phyloP scores from a whole-genome alignment of 2,329 filamentous ascomycete genomes.

The Chrysosporium queenslandicum region DNA sequence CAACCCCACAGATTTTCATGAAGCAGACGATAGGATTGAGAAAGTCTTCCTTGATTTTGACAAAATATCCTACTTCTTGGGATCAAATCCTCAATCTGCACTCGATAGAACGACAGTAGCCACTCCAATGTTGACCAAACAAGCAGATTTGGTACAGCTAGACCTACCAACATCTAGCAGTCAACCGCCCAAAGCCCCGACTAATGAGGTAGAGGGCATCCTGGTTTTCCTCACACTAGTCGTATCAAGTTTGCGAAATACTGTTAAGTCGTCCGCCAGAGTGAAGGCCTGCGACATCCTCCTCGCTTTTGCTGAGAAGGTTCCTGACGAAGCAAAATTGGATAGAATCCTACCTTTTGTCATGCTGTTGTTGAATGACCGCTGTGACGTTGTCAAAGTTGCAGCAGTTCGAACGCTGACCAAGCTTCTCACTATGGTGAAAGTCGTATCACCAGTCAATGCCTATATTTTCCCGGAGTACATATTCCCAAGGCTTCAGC shows the following conservation, averaged over 20 bases:
- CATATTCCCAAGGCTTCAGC: slow-evolving; percentile 50
- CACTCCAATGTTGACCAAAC: slow-evolving; percentile 28
- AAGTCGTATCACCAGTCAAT: slow-evolving; percentile 68
- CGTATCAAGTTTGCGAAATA: slow-evolving; percentile 79
- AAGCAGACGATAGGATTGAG: slow-evolving; percentile 89
- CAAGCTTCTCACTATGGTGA: slow-evolving; percentile 76
- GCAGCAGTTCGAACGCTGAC: slow-evolving; percentile 78
- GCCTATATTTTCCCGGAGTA: slow-evolving; percentile 59
- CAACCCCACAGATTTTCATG: slow-evolving; percentile 61
- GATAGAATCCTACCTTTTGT: slow-evolving; percentile 88
- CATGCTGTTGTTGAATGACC: slow-evolving; percentile 70
- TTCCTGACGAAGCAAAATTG: slow-evolving; percentile 92
- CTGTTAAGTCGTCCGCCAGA: slow-evolving; percentile 75
- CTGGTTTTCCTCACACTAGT: slow-evolving; percentile 85
- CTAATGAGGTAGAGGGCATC: slow-evolving; percentile 73
- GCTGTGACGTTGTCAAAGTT: slow-evolving; percentile 72
- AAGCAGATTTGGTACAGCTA: slow-evolving; percentile 60
- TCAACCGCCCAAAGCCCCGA: slow-evolving; percentile 50
- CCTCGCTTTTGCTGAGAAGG: slow-evolving; percentile 76
- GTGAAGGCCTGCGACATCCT: slow-evolving; percentile 84
- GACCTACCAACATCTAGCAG: slow-evolving; percentile 80
- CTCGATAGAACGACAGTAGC: slow-evolving; percentile 25
- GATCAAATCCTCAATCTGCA: slow-evolving; percentile 50
- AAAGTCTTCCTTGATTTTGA: slow-evolving; percentile 91
- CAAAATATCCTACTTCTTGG: slow-evolving; percentile 91